Base-by-base conservation (phyloP, 2,329 filamentous ascomycete genomes). In the Colletotrichum sansevieriae region DNA sequence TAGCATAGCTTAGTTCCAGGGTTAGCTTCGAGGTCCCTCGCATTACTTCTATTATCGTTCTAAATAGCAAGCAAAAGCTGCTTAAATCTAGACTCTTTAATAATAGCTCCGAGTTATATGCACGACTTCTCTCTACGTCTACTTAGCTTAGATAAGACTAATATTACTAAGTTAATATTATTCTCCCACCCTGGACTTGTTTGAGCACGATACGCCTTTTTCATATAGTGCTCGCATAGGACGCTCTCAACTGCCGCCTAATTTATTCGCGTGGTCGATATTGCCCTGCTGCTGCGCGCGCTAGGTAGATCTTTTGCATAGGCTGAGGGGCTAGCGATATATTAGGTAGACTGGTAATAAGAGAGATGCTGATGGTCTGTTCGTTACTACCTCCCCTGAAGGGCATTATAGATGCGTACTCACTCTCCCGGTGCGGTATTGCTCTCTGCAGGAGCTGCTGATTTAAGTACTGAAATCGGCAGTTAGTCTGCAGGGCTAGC, bases 211-310 rank as follows among this genome's bases (percentile, higher is more conserved):
- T 44, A n/a, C 41, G 13, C 41, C 18, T 44, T 44, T n/a, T 44
- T 44, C 18, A 44, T 44, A n/a, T 44, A 15, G 41, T 44, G 41
- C 41, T 44, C 41, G 41, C 41, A 44, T 44, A 9, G 41, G 41
- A 44, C 41, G 41, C 41, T 44, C 41, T 44, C 41, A 13, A 44
- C 18, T n/a, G 41, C 13, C 13, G 41, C 41, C 41, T 44, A 2
- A 44, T 44, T 44, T 8, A n/a, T 44, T 44, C 41, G 41, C 41
- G 41, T 44, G 41, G 41, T 44, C 41, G 41, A 44, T n/a, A 44
- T 44, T 13, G 41, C 41, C 41, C 41, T 44, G 41, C 41, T 44
- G 41, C 18, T 44, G 41, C 41, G 41, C 13, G 41, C 13, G 41
- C 41, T n/a, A n/a, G 41, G 41, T 44, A n/a, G 41, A 44, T 44